Evolutionary conservation across 2,329 filamentous ascomycete genomes (phyloP), one percentile per base, ranked within the genome.

Genomic region (Colletotrichum sp.): DNA sequence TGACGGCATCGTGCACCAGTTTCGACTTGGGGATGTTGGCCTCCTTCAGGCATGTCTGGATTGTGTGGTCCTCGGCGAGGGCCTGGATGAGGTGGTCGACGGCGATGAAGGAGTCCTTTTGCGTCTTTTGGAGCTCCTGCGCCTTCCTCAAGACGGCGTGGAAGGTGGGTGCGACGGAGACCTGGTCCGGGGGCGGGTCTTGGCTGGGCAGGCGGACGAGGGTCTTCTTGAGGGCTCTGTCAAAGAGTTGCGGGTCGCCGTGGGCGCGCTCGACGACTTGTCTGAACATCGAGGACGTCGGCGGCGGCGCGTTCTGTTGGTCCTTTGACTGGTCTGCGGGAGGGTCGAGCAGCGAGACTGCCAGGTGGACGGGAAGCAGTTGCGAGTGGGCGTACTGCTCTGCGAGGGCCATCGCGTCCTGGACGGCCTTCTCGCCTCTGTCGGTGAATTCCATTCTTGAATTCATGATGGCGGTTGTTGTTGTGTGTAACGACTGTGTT

Each of bases 251-350:
- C 65, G 95, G 91, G 83, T 99, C 97, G 81, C 97, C 97, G 86
- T 97, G 95, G 64, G 97, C 96, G 81, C 95, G 92, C 86, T 99
- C 96, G 77, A 99, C 90, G 73, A 98, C 96, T 86, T 99, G 97
- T 79, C 95, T 93, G 89, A 98, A 97, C 69, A 99, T 91, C n/a
- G 96, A 95, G 79, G 91, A 86, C 34, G 89, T 87, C 14, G 86
- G 89, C 69, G 94, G 90, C 30, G 93, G 92, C 7, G 90, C 89
- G 82, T 96, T 95, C 86, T 95, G 95, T 84, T 95, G 94, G 83
- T 97, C 94, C 84, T 95, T 96, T 79, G 94, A 95, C 79, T 89
- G 91, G 84, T 95, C 94, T 75, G 92, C 89, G 18, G 93, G 92
- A 59, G 94, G 94, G 77, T 95, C 94, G 81, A 96, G 90, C 74